Evolutionary conservation across 1,284 basidiomycete genomes (phyloP).

Genomic region (Ustilago trichophora): DNA sequence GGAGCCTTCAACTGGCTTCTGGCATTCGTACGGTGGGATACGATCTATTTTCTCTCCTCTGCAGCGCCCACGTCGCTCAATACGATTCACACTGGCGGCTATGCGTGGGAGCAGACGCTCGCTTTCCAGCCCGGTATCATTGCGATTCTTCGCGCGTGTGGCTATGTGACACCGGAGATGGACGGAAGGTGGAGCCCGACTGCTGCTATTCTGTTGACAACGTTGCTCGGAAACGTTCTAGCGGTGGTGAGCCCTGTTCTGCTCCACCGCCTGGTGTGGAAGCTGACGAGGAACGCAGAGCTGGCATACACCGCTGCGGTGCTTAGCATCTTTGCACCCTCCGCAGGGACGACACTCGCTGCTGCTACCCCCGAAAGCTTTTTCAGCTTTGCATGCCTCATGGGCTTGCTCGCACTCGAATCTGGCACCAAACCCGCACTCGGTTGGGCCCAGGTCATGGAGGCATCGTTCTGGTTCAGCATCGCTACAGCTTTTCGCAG

Average conservation of each 20-base stretch:
- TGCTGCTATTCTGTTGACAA: conserved; percentile 27
- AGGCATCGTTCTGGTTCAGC: conserved; percentile 74
- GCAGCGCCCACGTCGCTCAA: conserved; percentile 33
- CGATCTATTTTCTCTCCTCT: conserved; percentile 75
- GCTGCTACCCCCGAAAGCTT: conserved; percentile 84
- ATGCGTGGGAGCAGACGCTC: conserved; percentile 82
- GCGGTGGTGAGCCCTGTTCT: conserved; percentile 69
- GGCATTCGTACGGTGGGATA: conserved; percentile 82
- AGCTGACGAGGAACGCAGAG: conserved; percentile 66
- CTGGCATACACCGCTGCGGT: conserved; percentile 74
- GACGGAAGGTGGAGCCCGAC: conserved; percentile 46
- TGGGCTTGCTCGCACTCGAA: conserved; percentile 32
- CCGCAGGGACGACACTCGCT: conserved; percentile 75
- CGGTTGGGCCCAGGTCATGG: conserved; percentile 69
- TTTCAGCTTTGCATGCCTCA: conserved; percentile 74
- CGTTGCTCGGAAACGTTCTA: conserved; percentile 37
- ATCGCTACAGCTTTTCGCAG: conserved; percentile 78
- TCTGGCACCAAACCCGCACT: background rate
- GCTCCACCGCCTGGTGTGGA: conserved; percentile 70
- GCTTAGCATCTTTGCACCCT: conserved; percentile 81
- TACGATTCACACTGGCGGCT: conserved; percentile 64
- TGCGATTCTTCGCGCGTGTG: conserved; percentile 32
- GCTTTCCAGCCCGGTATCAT: conserved; percentile 81
- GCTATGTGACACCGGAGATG: conserved; percentile 21
- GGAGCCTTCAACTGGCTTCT: conserved; percentile 19